phyloP scores from a whole-genome alignment of 371 early-diverging fungal genomes.

The Smittium culicis region DNA sequence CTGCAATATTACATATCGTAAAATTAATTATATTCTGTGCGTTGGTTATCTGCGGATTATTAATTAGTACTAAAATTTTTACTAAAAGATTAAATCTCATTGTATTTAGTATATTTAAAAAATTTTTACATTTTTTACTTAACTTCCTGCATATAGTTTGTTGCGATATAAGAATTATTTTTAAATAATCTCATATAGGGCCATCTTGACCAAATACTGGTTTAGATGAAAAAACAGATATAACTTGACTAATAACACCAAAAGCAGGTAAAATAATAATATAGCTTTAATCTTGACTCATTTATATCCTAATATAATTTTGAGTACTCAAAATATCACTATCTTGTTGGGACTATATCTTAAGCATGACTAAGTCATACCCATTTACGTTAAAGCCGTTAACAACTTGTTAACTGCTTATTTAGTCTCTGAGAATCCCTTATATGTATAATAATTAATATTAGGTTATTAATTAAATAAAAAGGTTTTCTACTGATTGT shows the following conservation, averaged over 20 bases:
- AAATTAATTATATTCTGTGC: slow-evolving; percentile 8
- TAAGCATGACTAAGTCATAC: slow-evolving; percentile 13
- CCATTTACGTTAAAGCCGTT: slow-evolving; percentile 15
- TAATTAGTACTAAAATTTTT: slow-evolving; percentile 24
- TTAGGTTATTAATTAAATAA: slow-evolving; percentile 13
- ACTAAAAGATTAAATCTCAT: not conserved
- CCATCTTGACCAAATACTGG: slow-evolving; percentile 9
- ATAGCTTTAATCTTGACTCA: not conserved
- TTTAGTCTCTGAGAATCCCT: slow-evolving; percentile 8
- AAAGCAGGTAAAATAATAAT: slow-evolving; percentile 9
- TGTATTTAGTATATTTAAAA: not conserved
- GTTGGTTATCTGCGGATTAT: slow-evolving; percentile 32
- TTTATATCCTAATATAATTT: not conserved
- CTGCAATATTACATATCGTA: not conserved
- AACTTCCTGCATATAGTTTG: slow-evolving; percentile 11
- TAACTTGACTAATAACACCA: slow-evolving; percentile 10
- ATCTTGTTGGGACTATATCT: slow-evolving; percentile 18
- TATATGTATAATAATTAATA: slow-evolving; percentile 9
- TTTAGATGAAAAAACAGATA: slow-evolving; percentile 10
- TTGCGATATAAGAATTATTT: not conserved
- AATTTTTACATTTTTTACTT: not conserved
- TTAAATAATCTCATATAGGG: not conserved
- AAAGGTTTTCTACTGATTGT: slow-evolving; percentile 11
- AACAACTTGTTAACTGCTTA: slow-evolving; percentile 1
- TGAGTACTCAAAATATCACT: slow-evolving; percentile 11